Evolutionary conservation across 108 stramenopile genomes (phyloP), one percentile per base, ranked within the genome.

Genomic region (Stephanodiscus triporus): DNA sequence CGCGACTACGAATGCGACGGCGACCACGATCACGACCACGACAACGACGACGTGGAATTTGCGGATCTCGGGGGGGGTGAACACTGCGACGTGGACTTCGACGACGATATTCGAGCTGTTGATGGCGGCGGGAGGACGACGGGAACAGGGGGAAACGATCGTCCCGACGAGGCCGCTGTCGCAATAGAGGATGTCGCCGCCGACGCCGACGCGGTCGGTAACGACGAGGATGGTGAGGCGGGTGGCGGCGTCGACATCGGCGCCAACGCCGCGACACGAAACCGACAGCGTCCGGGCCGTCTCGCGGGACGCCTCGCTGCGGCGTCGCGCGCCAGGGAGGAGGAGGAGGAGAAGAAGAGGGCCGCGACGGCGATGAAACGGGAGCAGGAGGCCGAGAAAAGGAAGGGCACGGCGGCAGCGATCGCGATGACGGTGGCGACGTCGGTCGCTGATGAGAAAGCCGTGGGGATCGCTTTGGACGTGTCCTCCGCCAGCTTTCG

Each of bases 401-500:
- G 40, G 51, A 71, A 60, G 63, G 68, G 60, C 50, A 50, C 60
- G 49, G 72, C 56, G 16, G 55, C 54, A 26, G 51, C 36, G 0
- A 20, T n/a, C n/a, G n/a, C 13, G 13, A 34, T 34, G 72, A 56
- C 57, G 53, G 75, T 22, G 19, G 36, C 58, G 34, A 32, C 66
- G 47, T 34, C 75, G 20, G 58, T 37, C 37, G 67, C 61, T 30
- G 69, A 59, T 48, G 53, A 29, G 49, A 53, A 42, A 40, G 47
- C 48, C 19, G 50, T 23, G 37, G 64, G 49, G 32, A 49, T 82
- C 36, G 38, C 72, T 10, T 37, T 87, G 36, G 89, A 87, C 60
- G 69, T 79, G 9, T 63, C 83, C 22, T 84, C 86, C 8, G 49
- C 77, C 36, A 81, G 82, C 10, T 87, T 93, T 63, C 71, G 66